Base-by-base conservation (phyloP, 306 rosid species). In the Biancaea sappan region DNA sequence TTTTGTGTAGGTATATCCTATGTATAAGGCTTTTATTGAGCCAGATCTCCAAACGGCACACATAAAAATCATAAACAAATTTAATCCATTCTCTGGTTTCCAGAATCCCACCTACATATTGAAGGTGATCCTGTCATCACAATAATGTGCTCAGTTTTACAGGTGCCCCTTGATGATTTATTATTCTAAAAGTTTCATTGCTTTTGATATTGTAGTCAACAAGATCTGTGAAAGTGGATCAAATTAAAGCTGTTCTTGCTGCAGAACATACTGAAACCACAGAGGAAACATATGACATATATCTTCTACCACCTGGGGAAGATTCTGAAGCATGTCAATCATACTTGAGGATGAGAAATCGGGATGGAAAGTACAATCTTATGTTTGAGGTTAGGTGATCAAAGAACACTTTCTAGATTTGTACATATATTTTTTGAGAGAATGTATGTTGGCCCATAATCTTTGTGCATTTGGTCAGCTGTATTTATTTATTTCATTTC, bases 251-350 rank as follows among this genome's bases (percentile, higher is more conserved):
- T 29, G 91, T 87, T 80, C n/a, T 94, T 76, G 82, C 85, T 16
- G 84, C 84, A 56, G 90, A 92, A 67, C 85, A 84, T 79, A 86
- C 84, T 72, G 99, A 94, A 85, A 74, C 79, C 63, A 86, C 71
- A 15, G 99, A 94, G 91, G 96, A 94, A 87, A 94, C 97, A 24
- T 94, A 94, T 81, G 99, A 94, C 85, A 94, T 94, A 69, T 94
- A 88, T 88, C 99, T 94, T 69, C 87, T 94, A 69, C 99, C 99
- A 47, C 99, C 99, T 2, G 99, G 99, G 21, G 99, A 94, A 86
- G 99, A 94, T 83, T 95, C 97, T 77, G 99, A 94, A 87, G 99
- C 95, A 26, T 94, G 99, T 72, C 99, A 94, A 83, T 94, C 99
- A 15, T 94, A 94, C 89, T 85, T 94, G 72, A 92, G 99, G 84